Evolutionary conservation across 129 eudicot species (phyloP), one percentile per base, ranked within the genome.

Genomic region (Pulicaria dysenterica): DNA sequence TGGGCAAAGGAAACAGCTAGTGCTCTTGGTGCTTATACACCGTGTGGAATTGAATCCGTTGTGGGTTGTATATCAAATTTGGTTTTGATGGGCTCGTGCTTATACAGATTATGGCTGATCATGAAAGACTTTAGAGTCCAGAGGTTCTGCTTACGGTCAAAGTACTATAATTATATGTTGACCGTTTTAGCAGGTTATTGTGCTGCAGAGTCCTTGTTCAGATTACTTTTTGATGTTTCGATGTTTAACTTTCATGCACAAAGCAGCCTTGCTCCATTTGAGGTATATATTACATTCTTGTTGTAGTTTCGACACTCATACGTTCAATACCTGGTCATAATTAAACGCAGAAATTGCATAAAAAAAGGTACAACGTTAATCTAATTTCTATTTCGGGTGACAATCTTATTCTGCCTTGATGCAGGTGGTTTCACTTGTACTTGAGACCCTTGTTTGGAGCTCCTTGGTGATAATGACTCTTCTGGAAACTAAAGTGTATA

Each of bases 381-480:
- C 39, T 56, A 56, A 56, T 56, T 9, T 8, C 14, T 19, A 3
- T 56, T 24, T 24, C 39, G n/a, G 24, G 40, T 56, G 10, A 17
- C 39, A 38, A 16, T 19, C 10, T 54, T 54, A 15, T n/a, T 54
- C 19, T 6, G 3, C 58, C 37, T 54, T 7, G 13, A 15, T 74
- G 69, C 77, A 94, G 99, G 86, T 70, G 36, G 74, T 86, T 69
- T 86, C 99, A 10, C 76, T 88, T 57, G 19, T 69, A 58, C 37
- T 90, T 64, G 89, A 86, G 85, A 91, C 85, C 72, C 84, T 90
- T 79, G 80, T 90, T 73, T 95, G 99, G 99, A 74, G 83, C 76
- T 79, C 84, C 43, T 60, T 90, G 84, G 51, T 95, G 70, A 67
- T 81, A 24, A 81, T 95, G 99, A 79, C 79, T 70, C 80, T 56